Evolutionary conservation across 2,329 filamentous ascomycete genomes (phyloP).

Genomic region (Thermothelomyces thermophilus): DNA sequence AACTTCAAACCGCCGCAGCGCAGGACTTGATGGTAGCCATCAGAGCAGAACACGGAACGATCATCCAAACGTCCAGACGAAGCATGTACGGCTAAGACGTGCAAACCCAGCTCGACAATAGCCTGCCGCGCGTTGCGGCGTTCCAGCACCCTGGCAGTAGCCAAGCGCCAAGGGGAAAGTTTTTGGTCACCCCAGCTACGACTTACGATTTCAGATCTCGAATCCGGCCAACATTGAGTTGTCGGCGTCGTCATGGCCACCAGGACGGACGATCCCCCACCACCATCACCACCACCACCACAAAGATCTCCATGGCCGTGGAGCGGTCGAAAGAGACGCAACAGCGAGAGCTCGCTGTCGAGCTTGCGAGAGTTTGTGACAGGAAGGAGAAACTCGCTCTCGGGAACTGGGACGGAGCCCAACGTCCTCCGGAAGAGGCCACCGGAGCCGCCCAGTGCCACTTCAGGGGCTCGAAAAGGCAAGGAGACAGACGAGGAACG

Average conservation of each 20-base stretch:
- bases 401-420: slow-evolving; percentile 5
- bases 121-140: slow-evolving; percentile 4
- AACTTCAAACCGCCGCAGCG: not conserved
- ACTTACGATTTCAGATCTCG: not conserved
- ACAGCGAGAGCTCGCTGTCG: slow-evolving; percentile 16
- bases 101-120: not conserved
- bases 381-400: slow-evolving; percentile 15
- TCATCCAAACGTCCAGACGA: not conserved
- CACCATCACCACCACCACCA: not conserved
- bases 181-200: too few species aligned
- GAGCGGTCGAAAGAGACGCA: slow-evolving; percentile 14
- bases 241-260: not conserved
- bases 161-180: not conserved
- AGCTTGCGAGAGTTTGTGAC: slow-evolving; percentile 8
- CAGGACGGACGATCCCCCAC: not conserved
- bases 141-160: not conserved
- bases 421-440: slow-evolving; percentile 12
- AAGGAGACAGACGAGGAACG: not conserved
- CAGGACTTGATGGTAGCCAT: not conserved
- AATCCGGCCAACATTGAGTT: not conserved
- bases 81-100: slow-evolving; percentile 9
- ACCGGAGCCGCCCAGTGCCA: not conserved
- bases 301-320: slow-evolving; percentile 14
- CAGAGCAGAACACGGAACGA: not conserved
- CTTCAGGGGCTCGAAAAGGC: not conserved